Conservation (phyloP, 805 yeast species). For the Ogataea parapolymorpha region DNA sequence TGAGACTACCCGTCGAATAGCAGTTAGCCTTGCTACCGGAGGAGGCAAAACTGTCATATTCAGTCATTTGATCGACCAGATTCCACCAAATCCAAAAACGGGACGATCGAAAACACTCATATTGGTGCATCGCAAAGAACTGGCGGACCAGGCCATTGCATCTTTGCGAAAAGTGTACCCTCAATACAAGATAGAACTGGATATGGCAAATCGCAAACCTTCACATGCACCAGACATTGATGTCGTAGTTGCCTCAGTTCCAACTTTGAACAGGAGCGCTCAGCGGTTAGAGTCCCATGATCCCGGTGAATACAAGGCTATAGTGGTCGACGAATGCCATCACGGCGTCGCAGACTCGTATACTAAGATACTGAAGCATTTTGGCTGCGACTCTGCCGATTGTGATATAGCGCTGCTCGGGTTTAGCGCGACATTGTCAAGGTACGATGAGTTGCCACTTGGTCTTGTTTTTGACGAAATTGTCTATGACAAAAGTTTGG, state of each 20-base stretch:
- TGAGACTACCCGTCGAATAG: slow-evolving; percentile 48
- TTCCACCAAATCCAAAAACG: slow-evolving; percentile 24
- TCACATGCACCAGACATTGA: slow-evolving; percentile 43
- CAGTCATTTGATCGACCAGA: slow-evolving; percentile 48
- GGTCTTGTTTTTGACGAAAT: slow-evolving; percentile 65
- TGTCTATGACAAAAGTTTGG: slow-evolving; percentile 62
- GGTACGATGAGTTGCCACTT: slow-evolving; percentile 68
- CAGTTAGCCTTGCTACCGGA: slow-evolving; percentile 88
- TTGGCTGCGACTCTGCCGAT: slow-evolving; percentile 42
- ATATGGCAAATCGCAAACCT: slow-evolving; percentile 58
- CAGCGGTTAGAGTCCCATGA: slow-evolving; percentile 50
- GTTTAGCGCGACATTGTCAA: slow-evolving; percentile 80
- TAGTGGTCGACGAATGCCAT: slow-evolving; percentile 90
- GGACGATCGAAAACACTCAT: slow-evolving; percentile 47
- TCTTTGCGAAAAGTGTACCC: slow-evolving; percentile 51
- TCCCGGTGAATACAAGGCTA: slow-evolving; percentile 61
- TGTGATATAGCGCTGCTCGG: slow-evolving; percentile 64
- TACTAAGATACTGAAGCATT: slow-evolving; percentile 52
- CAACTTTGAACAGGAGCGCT: slow-evolving; percentile 46
- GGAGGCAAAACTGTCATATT: slow-evolving; percentile 91
- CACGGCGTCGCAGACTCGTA: slow-evolving; percentile 80
- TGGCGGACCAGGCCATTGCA: slow-evolving; percentile 64
- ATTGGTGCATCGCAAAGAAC: slow-evolving; percentile 77
- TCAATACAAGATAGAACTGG: slow-evolving; percentile 51
- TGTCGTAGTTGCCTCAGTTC: slow-evolving; percentile 75